Percentiles rank a stretch among this genome's conserved stretches.
Conservation (phyloP, 2,329 filamentous ascomycete species). For the Fusarium sp. region DNA sequence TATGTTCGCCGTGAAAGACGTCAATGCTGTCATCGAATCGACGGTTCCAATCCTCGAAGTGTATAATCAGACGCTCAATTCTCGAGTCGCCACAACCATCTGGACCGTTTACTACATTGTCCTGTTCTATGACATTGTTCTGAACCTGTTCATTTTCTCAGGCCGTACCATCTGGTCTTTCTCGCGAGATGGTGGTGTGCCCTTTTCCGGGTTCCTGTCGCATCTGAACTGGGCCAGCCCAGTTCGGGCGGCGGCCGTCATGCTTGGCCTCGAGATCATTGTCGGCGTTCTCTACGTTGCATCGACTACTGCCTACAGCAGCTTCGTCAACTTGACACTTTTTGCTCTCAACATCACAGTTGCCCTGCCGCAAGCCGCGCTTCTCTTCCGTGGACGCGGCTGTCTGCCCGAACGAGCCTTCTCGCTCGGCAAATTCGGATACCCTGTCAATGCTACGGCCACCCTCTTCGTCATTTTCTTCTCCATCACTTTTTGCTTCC, state of each 20-base stretch:
- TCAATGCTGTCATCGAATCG: constrained; percentile 43
- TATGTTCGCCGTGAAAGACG: constrained; percentile 46
- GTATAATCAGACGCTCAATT: constrained; percentile 45
- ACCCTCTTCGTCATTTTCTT: constrained; percentile 45
- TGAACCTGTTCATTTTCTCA: constrained; percentile 47
- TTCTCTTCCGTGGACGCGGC: constrained; percentile 43
- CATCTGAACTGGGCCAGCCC: constrained; percentile 44
- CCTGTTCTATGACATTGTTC: constrained; percentile 48
- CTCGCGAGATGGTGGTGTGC: constrained; percentile 45
- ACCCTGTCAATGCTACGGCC: constrained; percentile 36
- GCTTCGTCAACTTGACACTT: constrained; percentile 45
- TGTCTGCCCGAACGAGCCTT: constrained; percentile 46
- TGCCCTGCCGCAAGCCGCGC: constrained; percentile 40
- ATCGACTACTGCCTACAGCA: constrained; percentile 45
- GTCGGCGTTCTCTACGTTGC: constrained; percentile 46
- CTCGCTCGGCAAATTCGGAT: constrained; percentile 45
- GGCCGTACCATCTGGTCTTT: constrained; percentile 48
- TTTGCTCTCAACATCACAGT: constrained; percentile 49
- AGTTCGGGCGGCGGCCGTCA: constrained; percentile 45
- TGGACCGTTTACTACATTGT: constrained; percentile 47
- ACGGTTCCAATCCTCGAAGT: constrained; percentile 46
- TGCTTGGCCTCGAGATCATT: constrained; percentile 48
- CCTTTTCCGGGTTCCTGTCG: constrained; percentile 40
- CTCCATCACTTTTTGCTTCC: constrained; percentile 47
- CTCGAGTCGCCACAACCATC: constrained; percentile 45